These are phyloP conservation scores for Sisymbrium altissimum DNA, from an alignment of 345 rosid genomes.

Conservation along the genomic window DNA sequence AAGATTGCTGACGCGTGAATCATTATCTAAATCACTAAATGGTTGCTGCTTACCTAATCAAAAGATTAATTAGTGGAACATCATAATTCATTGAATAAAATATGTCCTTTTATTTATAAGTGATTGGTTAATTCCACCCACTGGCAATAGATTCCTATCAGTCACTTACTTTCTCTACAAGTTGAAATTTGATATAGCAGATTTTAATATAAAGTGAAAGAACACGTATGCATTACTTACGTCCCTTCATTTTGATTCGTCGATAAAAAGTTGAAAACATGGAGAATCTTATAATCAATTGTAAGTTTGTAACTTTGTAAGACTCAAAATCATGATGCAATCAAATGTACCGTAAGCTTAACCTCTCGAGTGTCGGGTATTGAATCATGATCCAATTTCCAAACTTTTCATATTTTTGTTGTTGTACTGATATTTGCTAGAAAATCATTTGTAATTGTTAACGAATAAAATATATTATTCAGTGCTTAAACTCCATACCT, in stretches of 20 bases:
- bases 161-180: constrained; percentile 22
- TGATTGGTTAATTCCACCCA: constrained; percentile 27
- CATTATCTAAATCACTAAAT: not conserved
- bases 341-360: not conserved
- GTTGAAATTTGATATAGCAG: constrained; percentile 7
- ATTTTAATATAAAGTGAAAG: constrained; percentile 4
- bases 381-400: not conserved
- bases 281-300: not conserved
- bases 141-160: constrained; percentile 19
- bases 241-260: constrained; percentile 17
- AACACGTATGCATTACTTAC: constrained; percentile 20
- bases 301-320: no score
- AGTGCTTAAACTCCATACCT: not conserved
- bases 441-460: not conserved
- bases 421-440: not conserved
- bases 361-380: not conserved
- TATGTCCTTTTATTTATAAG: not conserved
- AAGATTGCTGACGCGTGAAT: constrained; percentile 23
- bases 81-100: constrained; percentile 11
- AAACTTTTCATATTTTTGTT: not conserved
- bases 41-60: constrained; percentile 32
- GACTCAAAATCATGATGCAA: constrained; percentile 18
- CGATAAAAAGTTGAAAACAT: not conserved
- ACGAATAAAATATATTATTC: not conserved
- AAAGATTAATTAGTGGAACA: constrained; percentile 29